Evolutionary conservation across 257 asterid species (phyloP).

Genomic region (Gentiana straminea): DNA sequence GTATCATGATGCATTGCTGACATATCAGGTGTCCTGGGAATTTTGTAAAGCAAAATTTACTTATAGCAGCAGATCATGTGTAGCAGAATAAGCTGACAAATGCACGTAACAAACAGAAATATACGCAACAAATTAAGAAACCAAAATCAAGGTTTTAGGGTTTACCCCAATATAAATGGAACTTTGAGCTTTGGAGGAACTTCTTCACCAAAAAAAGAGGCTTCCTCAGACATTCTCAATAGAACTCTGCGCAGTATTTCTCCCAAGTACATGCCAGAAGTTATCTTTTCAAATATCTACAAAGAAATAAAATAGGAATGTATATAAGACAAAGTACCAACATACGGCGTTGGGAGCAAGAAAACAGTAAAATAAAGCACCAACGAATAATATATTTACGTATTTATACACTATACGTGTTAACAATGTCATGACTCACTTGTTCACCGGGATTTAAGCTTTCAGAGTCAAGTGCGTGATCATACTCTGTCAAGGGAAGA

Average conservation of each 20-base stretch:
- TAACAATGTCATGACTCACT: constrained; percentile 19
- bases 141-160: not conserved
- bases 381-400: not conserved
- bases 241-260: constrained; percentile 72
- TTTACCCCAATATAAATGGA: constrained; percentile 54
- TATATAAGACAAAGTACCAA: not conserved
- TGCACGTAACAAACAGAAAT: not conserved
- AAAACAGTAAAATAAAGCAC: not conserved
- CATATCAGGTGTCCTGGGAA: constrained; percentile 81
- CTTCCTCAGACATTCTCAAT: constrained; percentile 67
- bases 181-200: constrained; percentile 61
- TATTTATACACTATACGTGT: not conserved
- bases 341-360: not conserved
- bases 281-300: constrained; percentile 78
- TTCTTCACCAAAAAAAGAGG: constrained; percentile 68
- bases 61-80: not conserved
- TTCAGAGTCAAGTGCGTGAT: constrained; percentile 55
- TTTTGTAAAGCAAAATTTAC: not conserved
- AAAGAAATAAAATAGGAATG: not conserved
- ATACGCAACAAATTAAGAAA: not conserved
- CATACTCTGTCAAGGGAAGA: constrained; percentile 78
- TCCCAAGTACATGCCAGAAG: constrained; percentile 91
- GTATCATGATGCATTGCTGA: constrained; percentile 92
- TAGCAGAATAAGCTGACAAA: not conserved
- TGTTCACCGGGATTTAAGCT: constrained; percentile 88